phyloP scores from a whole-genome alignment of 2,329 filamentous ascomycete species.

The Thelonectria blattea region DNA sequence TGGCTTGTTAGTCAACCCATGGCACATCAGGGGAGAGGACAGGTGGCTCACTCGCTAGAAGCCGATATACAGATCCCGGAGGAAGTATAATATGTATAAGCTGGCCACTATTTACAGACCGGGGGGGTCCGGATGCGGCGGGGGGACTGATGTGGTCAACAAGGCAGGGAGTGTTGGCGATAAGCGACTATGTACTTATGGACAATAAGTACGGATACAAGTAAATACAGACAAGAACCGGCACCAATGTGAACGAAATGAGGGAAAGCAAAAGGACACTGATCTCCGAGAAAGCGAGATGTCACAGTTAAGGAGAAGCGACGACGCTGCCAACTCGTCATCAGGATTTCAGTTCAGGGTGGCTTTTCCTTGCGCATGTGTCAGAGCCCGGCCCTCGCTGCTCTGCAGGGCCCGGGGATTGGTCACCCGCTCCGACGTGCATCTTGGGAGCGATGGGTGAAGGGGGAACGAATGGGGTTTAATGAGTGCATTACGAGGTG shows the following conservation, averaged over 20 bases:
- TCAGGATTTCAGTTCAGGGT: too few species aligned
- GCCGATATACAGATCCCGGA: background rate
- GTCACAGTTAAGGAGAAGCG: conserved; percentile 5
- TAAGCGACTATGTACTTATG: background rate
- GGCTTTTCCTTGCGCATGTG: conserved; percentile 18
- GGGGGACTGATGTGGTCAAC: background rate
- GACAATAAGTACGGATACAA: background rate
- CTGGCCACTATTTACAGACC: background rate
- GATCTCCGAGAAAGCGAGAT: conserved; percentile 1
- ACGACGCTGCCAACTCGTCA: conserved; percentile 12
- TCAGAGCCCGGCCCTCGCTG: conserved; percentile 13
- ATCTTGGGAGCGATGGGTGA: conserved; percentile 5
- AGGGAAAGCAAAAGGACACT: background rate
- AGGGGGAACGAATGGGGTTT: conserved; percentile 18
- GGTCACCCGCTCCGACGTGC: conserved; percentile 8
- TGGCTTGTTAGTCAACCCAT: background rate
- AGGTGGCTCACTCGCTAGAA: background rate
- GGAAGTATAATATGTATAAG: background rate
- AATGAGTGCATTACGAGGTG: conserved; percentile 8
- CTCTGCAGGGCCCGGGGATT: conserved; percentile 13
- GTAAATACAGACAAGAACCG: background rate
- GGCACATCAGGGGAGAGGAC: background rate
- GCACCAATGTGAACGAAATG: background rate
- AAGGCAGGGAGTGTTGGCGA: background rate
- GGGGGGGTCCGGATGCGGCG: background rate